Evolutionary conservation across 192 early-diverging fungal species (phyloP).

Genomic region (Coemansia sp.): DNA sequence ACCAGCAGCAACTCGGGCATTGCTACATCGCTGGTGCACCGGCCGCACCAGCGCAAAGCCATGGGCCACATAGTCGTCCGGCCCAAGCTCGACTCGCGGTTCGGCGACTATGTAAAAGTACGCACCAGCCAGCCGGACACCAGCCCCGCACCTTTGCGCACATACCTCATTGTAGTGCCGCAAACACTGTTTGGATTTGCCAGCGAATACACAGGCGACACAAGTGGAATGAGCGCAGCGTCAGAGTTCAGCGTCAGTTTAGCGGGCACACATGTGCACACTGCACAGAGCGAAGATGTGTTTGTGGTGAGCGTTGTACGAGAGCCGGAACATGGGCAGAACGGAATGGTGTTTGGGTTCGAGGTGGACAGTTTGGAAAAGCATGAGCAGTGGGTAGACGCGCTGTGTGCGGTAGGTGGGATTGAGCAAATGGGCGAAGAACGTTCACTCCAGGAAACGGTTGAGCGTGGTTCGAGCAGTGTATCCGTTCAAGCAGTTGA

Average conservation of each 20-base stretch:
- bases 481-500: neutral
- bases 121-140: neutral
- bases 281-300: neutral
- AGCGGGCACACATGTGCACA: neutral
- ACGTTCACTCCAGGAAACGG: too few species aligned
- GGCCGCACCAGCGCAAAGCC: neutral
- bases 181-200: neutral
- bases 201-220: neutral
- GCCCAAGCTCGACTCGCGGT: slow-evolving; percentile 1
- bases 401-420: slow-evolving; percentile 12
- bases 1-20: neutral
- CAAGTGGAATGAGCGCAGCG: neutral
- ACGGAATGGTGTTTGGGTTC: slow-evolving; percentile 9
- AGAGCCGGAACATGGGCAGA: neutral
- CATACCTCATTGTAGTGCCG: neutral
- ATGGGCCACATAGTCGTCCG: slow-evolving; percentile 8
- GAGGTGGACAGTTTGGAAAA: slow-evolving; percentile 8
- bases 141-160: neutral
- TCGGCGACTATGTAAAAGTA: neutral
- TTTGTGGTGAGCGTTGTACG: slow-evolving; percentile 10
- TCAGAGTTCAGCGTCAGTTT: slow-evolving; percentile 1
- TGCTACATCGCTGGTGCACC: slow-evolving; percentile 17
- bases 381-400: slow-evolving; percentile 15
- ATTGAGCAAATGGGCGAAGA: neutral
- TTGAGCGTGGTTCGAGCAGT: neutral